Evolutionary conservation across 1,284 basidiomycete genomes (phyloP), one percentile per base, ranked within the genome.

Genomic region (Polyporus tsugae): DNA sequence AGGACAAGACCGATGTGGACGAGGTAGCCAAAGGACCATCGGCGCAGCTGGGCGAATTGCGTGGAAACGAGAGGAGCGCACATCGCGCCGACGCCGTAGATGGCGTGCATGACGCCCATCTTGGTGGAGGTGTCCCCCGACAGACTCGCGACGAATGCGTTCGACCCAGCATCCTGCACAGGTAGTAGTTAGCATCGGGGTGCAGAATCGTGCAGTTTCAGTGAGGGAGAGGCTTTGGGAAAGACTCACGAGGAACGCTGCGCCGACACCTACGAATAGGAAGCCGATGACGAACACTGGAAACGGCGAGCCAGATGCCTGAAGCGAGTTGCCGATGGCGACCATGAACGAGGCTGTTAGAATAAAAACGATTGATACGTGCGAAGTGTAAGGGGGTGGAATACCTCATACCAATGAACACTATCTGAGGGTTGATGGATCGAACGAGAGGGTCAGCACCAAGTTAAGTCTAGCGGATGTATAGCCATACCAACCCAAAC

Each of bases 21-120:
- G 6, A 91, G 79, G 75, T 88, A 93, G 74, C 91, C 88, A 72
- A 87, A 88, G 10, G 89, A 91, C 84, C 88, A 89, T 59, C 78
- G 78, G 0, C 70, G 75, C 39, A 83, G 74, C 44, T 82, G 81
- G 1, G 88, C 80, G 69, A 92, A 91, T 49, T 89, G 87, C 0
- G 90, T 92, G 0, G 90, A 83, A 0, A 87, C 81, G 11, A 92
- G 81, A 6, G 91, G 91, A 1, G 89, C 78, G 13, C 81, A 78
- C 29, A 91, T 78, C 6, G 90, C 90, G 1, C 90, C 91, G 13
- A 82, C 78, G 6, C 79, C 78, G 61, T 80, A 79, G 10, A 82
- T 77, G 0, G 87, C 89, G 74, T 91, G 90, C 61, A 89, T 75
- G 52, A 91, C 75, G 55, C 88, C 89, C 88, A 92, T 90, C 74